A percentile compares a stretch with the other conserved stretches of the same genome.
Conservation (phyloP, 257 asterid genomes). For the Solanum arcanum region DNA sequence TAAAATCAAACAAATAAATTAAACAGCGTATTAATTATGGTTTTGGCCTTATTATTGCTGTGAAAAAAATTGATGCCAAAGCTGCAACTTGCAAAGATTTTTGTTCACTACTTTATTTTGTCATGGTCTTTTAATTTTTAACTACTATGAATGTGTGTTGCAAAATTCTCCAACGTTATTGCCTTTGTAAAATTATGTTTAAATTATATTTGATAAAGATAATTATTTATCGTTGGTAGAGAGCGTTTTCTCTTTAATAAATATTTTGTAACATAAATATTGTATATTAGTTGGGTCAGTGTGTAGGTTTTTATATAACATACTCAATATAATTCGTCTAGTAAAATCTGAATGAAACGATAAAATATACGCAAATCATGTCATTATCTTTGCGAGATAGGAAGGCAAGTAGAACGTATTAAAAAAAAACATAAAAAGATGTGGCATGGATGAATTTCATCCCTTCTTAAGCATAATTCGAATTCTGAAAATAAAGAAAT, state of each 20-base stretch:
- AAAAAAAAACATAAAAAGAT: no score
- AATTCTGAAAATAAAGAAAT: no score
- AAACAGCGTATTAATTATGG: background rate
- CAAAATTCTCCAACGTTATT: background rate
- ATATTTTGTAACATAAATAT: no score
- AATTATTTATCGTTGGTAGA: background rate
- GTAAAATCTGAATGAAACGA: rapidly evolving
- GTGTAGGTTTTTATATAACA: no score
- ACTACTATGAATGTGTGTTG: background rate
- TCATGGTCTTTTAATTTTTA: background rate
- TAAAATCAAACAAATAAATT: background rate
- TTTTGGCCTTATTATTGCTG: background rate
- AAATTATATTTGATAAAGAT: background rate
- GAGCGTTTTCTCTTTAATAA: background rate
- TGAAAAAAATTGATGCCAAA: background rate
- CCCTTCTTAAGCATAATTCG: no score
- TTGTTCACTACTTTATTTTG: background rate
- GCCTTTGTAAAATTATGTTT: background rate
- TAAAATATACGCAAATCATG: no score
- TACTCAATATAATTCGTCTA: no score
- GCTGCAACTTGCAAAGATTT: background rate
- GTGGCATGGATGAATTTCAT: background rate
- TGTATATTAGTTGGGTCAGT: no score
- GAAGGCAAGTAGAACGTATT: rapidly evolving
- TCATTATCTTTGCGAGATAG: no score